Conservation (phyloP, 805 yeast species). For the Schizosaccharomyces japonicus region DNA sequence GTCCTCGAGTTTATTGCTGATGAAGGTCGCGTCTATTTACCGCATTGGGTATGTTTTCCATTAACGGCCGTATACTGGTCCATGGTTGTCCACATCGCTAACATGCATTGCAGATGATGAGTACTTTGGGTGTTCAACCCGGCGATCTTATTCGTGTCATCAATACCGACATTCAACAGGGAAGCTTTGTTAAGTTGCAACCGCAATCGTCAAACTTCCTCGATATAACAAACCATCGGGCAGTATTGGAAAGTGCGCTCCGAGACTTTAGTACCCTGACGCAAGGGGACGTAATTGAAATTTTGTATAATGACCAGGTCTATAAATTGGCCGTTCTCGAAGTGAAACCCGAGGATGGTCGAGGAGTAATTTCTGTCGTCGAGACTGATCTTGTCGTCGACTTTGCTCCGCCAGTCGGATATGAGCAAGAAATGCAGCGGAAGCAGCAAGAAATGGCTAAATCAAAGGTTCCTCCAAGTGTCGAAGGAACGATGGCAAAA, state of each 20-base stretch:
- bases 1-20: constrained; percentile 91
- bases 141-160: constrained; percentile 57
- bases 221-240: constrained; percentile 87
- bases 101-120: constrained; percentile 31
- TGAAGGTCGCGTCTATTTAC: constrained; percentile 84
- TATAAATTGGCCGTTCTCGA: constrained; percentile 70
- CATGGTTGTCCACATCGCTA: not conserved
- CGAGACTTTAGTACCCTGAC: constrained; percentile 76
- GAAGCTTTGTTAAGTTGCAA: constrained; percentile 72
- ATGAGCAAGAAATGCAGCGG: constrained; percentile 28
- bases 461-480: constrained; percentile 8
- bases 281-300: constrained; percentile 59
- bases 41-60: constrained; percentile 42
- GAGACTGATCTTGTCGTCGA: constrained; percentile 94
- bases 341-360: constrained; percentile 23
- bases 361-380: constrained; percentile 66
- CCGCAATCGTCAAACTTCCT: constrained; percentile 87
- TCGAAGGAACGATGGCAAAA: constrained; percentile 9
- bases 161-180: constrained; percentile 59
- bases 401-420: constrained; percentile 96
- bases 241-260: constrained; percentile 78
- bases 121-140: constrained; percentile 41
- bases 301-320: constrained; percentile 54
- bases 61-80: not conserved
- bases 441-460: not conserved